A percentile compares a stretch with the other conserved stretches of the same genome.
Conservation (phyloP, 495 filamentous ascomycete species). For the Monascus purpureus region DNA sequence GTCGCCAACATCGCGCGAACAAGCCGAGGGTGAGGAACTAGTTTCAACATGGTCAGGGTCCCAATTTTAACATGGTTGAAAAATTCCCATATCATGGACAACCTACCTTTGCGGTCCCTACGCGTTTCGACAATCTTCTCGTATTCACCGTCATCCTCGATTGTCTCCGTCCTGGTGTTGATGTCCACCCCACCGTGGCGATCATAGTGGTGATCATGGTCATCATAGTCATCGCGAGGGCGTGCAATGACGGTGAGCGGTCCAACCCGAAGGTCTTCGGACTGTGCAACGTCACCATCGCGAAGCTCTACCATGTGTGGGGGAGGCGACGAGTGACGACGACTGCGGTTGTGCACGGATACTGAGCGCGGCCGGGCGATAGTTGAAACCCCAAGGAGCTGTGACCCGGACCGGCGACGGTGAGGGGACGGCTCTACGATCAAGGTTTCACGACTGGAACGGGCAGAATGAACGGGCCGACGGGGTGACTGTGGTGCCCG, state of each 20-base stretch:
- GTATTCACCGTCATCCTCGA: constrained; percentile 31
- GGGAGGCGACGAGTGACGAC: constrained; percentile 16
- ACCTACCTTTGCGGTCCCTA: constrained; percentile 79
- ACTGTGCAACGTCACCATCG: constrained; percentile 21
- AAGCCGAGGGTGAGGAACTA: constrained; percentile 45
- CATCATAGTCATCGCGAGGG: constrained; percentile 33
- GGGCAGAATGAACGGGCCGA: constrained; percentile 12
- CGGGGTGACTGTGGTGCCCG: constrained; percentile 13
- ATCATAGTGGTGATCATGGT: constrained; percentile 39
- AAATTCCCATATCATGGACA: constrained; percentile 5
- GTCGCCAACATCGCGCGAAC: constrained; percentile 68
- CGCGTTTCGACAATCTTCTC: constrained; percentile 50
- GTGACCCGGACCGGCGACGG: constrained; percentile 14
- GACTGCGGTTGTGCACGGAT: constrained; percentile 23
- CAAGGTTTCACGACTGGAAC: constrained; percentile 14
- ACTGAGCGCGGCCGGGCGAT: constrained; percentile 25
- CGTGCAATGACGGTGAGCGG: constrained; percentile 42
- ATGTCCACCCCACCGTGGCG: constrained; percentile 26
- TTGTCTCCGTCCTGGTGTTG: constrained; percentile 27
- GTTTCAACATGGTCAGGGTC: constrained; percentile 4
- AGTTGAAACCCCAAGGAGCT: constrained; percentile 7
- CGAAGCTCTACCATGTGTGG: constrained; percentile 16
- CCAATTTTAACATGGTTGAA: neutral
- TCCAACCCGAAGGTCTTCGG: constrained; percentile 34
- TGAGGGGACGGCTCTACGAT: constrained; percentile 20